Conservation (phyloP, 176 grass and related monocot genomes). For the Aegilops umbellulata region DNA sequence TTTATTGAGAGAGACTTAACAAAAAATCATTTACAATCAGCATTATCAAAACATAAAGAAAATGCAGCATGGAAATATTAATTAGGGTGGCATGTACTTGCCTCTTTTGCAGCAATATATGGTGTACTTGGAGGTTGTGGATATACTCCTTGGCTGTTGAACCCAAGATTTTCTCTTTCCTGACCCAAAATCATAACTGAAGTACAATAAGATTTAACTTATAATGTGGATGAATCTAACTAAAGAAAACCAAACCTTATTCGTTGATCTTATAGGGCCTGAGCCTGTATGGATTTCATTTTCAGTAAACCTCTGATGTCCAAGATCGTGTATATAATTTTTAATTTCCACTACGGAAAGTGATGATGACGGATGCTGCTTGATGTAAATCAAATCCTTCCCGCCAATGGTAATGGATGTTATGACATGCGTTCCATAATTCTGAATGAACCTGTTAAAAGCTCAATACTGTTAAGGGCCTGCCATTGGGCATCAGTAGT, state of each 20-base stretch:
- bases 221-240: conserved; percentile 1
- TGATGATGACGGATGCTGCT: conserved; percentile 54
- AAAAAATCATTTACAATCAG: background rate
- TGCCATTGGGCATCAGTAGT: background rate
- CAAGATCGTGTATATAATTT: conserved; percentile 59
- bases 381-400: conserved; percentile 65
- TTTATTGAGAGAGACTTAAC: background rate
- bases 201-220: conserved; percentile 17
- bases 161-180: conserved; percentile 46
- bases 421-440: conserved; percentile 68
- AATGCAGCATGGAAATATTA: background rate
- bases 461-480: background rate
- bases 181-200: conserved; percentile 30
- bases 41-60: background rate
- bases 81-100: conserved; percentile 26
- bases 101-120: conserved; percentile 66
- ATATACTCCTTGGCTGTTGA: conserved; percentile 61
- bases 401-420: conserved; percentile 62
- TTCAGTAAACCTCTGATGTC: conserved; percentile 59
- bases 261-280: conserved; percentile 49
- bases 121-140: conserved; percentile 54
- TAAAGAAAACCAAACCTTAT: conserved; percentile 45
- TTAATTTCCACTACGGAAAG: conserved; percentile 53
- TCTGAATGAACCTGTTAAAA: conserved; percentile 72
- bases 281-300: conserved; percentile 37